These are phyloP conservation scores for Brassica carinata DNA, from an alignment of 345 rosid species.

Conservation along the genomic window DNA sequence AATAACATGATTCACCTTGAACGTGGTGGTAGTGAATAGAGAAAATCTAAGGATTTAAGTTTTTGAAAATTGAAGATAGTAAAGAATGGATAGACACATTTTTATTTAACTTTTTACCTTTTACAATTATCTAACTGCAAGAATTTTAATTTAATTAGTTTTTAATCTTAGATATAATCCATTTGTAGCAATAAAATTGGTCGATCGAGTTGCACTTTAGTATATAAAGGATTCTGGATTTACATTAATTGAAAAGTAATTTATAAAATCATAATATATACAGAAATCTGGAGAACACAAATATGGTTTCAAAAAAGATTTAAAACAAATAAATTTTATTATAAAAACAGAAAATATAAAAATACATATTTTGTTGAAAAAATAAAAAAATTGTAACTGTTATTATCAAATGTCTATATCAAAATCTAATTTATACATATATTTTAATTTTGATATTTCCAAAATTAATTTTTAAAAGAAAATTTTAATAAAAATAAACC, in stretches of 20 bases:
- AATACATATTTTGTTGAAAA: background rate
- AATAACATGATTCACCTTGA: no score
- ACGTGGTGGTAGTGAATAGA: no score
- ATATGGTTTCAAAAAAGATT: background rate
- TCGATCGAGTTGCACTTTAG: no score
- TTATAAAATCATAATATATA: background rate
- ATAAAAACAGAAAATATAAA: background rate
- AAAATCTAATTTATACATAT: background rate
- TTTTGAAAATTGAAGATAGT: no score
- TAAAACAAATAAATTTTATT: background rate
- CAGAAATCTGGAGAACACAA: background rate
- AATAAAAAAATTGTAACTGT: background rate
- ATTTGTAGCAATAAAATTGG: background rate
- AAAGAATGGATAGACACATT: no score
- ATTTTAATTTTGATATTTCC: background rate
- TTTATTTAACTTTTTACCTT: no score
- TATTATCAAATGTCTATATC: background rate
- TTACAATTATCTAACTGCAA: no score
- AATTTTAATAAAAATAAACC: background rate
- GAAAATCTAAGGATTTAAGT: no score
- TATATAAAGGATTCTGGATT: background rate
- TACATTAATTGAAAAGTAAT: background rate
- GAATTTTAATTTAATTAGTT: no score
- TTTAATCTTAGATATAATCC: no score
- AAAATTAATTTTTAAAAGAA: background rate